Percentiles rank a stretch among this genome's conserved stretches.
Conservation (phyloP, 2,329 filamentous ascomycete genomes). For the Penicillium sp. region DNA sequence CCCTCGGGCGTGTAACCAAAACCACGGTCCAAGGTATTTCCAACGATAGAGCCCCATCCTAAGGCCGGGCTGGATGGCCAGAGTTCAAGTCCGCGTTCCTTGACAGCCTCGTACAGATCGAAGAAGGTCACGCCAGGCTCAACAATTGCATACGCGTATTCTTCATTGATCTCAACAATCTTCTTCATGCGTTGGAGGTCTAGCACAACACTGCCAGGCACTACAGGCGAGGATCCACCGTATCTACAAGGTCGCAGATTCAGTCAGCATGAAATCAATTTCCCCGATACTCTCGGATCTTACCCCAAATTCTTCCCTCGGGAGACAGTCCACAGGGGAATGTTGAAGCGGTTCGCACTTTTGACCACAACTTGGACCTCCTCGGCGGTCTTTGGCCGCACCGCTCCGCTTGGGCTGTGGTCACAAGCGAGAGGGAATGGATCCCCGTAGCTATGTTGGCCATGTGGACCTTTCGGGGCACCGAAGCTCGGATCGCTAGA, state of each 20-base stretch:
- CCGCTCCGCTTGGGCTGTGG: too few relatives aligned
- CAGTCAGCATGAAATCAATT: not conserved
- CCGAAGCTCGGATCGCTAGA: too few relatives aligned
- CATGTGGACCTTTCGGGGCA: too few relatives aligned
- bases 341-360: too few relatives aligned
- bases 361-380: too few relatives aligned
- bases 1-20: slow-evolving; percentile 49
- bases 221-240: not conserved
- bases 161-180: slow-evolving; percentile 1
- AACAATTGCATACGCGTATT: not conserved
- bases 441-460: too few relatives aligned
- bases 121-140: slow-evolving; percentile 8
- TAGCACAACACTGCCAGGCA: not conserved
- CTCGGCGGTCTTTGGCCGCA: too few relatives aligned
- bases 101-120: not conserved
- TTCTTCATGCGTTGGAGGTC: not conserved
- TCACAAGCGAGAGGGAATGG: too few relatives aligned
- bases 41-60: slow-evolving; percentile 46
- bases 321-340: too few relatives aligned
- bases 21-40: slow-evolving; percentile 52
- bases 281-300: too few relatives aligned
- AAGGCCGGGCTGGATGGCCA: not conserved
- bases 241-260: not conserved
- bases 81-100: not conserved
- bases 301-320: too few relatives aligned